These are phyloP conservation scores for Syncephalastrum sp. DNA, from an alignment of 371 early-diverging fungal genomes.

Conservation along the genomic window DNA sequence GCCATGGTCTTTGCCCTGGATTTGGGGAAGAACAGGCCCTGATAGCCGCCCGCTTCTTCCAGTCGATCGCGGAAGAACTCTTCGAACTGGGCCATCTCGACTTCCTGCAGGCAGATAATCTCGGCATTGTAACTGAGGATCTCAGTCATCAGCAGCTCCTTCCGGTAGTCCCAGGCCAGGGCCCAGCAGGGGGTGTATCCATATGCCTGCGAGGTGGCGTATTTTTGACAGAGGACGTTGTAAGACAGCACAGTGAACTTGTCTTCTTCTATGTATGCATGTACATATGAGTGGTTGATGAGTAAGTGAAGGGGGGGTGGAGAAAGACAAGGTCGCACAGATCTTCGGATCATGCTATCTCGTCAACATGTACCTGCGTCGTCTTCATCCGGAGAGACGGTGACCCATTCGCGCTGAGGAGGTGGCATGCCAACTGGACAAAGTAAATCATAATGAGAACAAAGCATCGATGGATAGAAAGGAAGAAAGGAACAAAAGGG, in stretches of 20 bases:
- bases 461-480: too few species aligned
- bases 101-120: conserved; percentile 95
- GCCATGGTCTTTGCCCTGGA: conserved; percentile 91
- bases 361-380: conserved; percentile 1
- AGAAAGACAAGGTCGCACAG: too few species aligned
- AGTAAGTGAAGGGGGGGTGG: too few species aligned
- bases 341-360: too few species aligned
- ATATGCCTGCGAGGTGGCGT: conserved; percentile 85
- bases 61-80: conserved; percentile 82
- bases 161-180: conserved; percentile 92
- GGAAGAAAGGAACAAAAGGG: too few species aligned
- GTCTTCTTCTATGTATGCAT: conserved; percentile 30
- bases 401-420: conserved; percentile 91
- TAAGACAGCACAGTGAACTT: conserved; percentile 90
- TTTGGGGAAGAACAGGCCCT: conserved; percentile 93
- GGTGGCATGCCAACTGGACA: conserved; percentile 78
- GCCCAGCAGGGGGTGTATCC: conserved; percentile 98
- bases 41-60: conserved; percentile 81
- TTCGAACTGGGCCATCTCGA: conserved; percentile 62
- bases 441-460: background rate
- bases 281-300: too few species aligned
- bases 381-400: conserved; percentile 51
- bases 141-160: conserved; percentile 89
- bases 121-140: conserved; percentile 90
- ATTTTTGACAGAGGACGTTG: conserved; percentile 94